Evolutionary conservation across 305 asterid species (phyloP).

Genomic region (Fraxinus velutina): DNA sequence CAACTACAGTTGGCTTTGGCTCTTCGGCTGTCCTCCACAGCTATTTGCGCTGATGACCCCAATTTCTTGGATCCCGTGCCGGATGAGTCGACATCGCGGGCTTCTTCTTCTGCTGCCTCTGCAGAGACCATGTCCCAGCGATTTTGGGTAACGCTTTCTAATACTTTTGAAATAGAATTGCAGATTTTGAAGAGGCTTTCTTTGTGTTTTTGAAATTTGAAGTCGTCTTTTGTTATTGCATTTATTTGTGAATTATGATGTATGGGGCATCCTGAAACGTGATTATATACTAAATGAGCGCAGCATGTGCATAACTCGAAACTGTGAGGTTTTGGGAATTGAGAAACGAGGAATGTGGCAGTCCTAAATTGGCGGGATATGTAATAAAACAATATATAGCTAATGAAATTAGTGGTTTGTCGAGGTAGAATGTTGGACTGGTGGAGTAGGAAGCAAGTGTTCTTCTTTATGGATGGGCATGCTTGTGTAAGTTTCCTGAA

Average conservation of each 20-base stretch:
- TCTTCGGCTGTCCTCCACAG: conserved; percentile 78
- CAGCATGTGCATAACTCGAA: neutral
- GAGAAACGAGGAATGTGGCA: neutral
- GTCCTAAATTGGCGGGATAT: conserved; percentile 2
- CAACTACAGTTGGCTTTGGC: conserved; percentile 93
- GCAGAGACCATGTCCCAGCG: conserved; percentile 82
- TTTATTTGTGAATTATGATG: neutral
- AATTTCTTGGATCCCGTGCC: conserved; percentile 77
- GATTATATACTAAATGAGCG: neutral
- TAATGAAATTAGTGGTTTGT: neutral
- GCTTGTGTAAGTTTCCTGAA: neutral
- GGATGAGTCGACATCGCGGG: conserved; percentile 44
- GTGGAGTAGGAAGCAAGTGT: neutral
- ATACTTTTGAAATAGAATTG: neutral
- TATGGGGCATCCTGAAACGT: neutral
- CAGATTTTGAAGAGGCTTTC: conserved; percentile 3
- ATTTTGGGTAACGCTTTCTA: conserved; percentile 61
- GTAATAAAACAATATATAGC: neutral
- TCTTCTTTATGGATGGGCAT: conserved; percentile 5
- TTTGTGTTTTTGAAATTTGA: neutral
- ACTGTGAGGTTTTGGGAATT: neutral
- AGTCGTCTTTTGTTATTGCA: neutral
- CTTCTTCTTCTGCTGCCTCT: conserved; percentile 42
- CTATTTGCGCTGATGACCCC: conserved; percentile 82
- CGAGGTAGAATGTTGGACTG: neutral